phyloP scores from a whole-genome alignment of 805 yeast species.

The Cyberlindnera maritima region DNA sequence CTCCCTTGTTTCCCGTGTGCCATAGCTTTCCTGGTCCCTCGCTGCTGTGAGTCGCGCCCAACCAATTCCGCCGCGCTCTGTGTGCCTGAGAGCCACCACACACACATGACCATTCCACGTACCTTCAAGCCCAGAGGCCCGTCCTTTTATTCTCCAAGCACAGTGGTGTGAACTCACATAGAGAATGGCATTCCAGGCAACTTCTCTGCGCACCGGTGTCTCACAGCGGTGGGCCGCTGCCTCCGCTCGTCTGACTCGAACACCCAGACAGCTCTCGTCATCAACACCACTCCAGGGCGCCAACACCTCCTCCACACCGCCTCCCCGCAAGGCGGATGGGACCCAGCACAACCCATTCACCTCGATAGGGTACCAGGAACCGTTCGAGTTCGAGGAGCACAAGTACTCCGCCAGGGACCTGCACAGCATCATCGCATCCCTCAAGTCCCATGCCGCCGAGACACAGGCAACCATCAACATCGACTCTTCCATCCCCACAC shows the following conservation, averaged over 20 bases:
- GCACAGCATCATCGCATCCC: conserved; percentile 4
- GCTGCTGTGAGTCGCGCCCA: no score
- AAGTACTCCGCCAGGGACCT: conserved; percentile 4
- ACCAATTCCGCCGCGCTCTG: no score
- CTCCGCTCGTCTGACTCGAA: not conserved
- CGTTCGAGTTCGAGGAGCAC: conserved; percentile 1
- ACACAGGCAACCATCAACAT: not conserved
- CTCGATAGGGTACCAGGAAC: conserved; percentile 9
- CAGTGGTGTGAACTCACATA: no score
- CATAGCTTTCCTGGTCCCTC: no score
- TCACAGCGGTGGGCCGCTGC: not conserved
- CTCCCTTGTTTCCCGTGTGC: no score
- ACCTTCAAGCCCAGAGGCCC: no score
- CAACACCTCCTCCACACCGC: not conserved
- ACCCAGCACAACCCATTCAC: conserved; percentile 1
- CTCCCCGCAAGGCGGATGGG: not conserved
- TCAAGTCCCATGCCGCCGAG: not conserved
- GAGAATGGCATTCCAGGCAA: not conserved
- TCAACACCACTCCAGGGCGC: not conserved
- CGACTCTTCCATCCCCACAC: not conserved
- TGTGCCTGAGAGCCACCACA: no score
- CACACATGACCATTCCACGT: no score
- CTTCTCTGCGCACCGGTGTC: not conserved
- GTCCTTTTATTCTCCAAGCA: no score
- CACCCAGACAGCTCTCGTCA: not conserved